Base-by-base conservation (phyloP, 2,329 filamentous ascomycete species). In the Penicillium digitatum region DNA sequence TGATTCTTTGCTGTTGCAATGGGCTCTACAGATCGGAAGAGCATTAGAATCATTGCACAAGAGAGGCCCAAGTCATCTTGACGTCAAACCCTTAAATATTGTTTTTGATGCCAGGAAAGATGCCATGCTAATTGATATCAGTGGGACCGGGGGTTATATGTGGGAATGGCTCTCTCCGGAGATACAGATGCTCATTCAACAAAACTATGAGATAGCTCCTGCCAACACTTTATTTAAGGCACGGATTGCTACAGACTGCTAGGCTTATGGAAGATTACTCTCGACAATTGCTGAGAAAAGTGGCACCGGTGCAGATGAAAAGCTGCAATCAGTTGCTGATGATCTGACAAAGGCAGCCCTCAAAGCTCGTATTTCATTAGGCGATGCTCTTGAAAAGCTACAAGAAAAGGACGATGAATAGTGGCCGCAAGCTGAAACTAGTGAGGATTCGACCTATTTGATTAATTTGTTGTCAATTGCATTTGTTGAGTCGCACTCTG, bases 71-170 rank as follows among this genome's bases (percentile, higher is more conserved):
- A 63, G 45, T 38, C 57, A 65, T 35, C 56, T 65, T 53, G 60
- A 65, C 44, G 52, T 64, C 7, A 62, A 64, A 38, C 57, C 54
- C 3, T 59, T 56, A 22, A 65, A 63, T 50, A 43, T 64, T 18
- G 54, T 64, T 48, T 26, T 63, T 2, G 60, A 65, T 47, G 44
- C 35, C 2, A 24, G 48, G n/a, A 29, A 38, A 42, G 55, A 63
- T 55, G 60, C 62, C 10, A 37, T 63, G 10, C 58, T 65, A 14
- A 63, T 62, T 42, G 59, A 64, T 57, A 55, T 63, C 16, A 59
- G 62, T 26, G 61, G 61, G 3, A 56, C 52, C 43, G 59, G 58
- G 11, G 50, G 49, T 20, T 56, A 50, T 27, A 45, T 14, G n/a
- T 52, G 51, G 49, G 58, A 53, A 52, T 61, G 57, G 61, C 51